Evolutionary conservation across 2,329 filamentous ascomycete species (phyloP).

Genomic region (Trichoderma arundinaceum): DNA sequence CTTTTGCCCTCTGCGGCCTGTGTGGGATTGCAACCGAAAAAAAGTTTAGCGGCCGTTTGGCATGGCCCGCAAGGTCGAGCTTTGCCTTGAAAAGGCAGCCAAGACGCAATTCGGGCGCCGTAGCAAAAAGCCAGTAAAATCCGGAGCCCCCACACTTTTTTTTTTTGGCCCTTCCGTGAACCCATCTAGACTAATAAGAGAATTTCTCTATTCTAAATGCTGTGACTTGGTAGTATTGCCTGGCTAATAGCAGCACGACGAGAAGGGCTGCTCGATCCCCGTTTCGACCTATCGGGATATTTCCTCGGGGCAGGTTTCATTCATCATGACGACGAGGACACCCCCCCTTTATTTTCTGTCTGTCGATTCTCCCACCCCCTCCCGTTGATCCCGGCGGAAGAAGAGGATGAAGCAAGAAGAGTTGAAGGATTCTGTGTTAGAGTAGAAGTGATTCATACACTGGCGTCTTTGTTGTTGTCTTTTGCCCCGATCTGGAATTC

Average conservation of each 20-base stretch:
- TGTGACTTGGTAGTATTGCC: neutral
- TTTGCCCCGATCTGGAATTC: conserved; percentile 25
- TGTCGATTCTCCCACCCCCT: too few species aligned
- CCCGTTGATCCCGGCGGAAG: neutral
- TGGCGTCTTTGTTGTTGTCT: conserved; percentile 22
- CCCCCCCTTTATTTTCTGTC: neutral
- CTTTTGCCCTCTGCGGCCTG: neutral
- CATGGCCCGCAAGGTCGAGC: neutral
- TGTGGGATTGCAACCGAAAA: neutral
- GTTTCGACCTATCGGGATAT: too few species aligned
- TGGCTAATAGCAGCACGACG: neutral
- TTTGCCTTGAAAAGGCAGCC: conserved; percentile 35
- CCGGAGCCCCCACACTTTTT: neutral
- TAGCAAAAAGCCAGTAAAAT: too few species aligned
- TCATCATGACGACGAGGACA: neutral
- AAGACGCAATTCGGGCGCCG: conserved; percentile 32
- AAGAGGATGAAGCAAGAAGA: neutral
- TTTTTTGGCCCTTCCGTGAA: neutral
- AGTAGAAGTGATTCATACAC: neutral
- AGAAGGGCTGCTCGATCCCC: neutral
- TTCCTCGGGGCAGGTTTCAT: neutral
- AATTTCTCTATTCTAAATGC: neutral
- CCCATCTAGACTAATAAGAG: too few species aligned
- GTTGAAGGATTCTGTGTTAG: neutral
- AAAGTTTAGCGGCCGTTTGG: conserved; percentile 20